Base-by-base conservation (phyloP, 768 basidiomycete species). In the button mushroom (Agaricus bisporus) region DNA sequence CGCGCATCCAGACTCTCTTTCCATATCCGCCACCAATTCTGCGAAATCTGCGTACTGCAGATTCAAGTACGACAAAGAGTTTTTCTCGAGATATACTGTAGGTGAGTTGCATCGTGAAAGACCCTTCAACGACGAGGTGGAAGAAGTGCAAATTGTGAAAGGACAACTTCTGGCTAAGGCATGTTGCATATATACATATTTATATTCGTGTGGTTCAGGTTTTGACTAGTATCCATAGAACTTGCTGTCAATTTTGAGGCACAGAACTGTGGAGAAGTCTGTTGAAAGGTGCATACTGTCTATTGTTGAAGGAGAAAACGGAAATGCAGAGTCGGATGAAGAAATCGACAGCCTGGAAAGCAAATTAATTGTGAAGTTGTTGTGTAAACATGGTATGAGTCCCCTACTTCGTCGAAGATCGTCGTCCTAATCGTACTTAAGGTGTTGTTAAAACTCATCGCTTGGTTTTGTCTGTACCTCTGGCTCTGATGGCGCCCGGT, bases 381-480 rank as follows among this genome's bases (percentile, higher is more conserved):
- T 88, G 60, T 93, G 91, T 66, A 91, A 92, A 72, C 86, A 91
- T 59, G 91, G 90, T 88, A 64, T 58, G 70, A 14, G 26, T 4
- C 32, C 14, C 15, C 7, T 20, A 7, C 35, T 43, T 9, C 47
- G 9, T 25, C 18, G 44, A 15, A 37, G 2, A 18, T 41, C 37
- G 5, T 39, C 10, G 22, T 22, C 36, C 53, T 49, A 56, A 56
- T 48, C 20, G 37, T 12, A 18, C 0, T n/a, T n/a, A 49, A 92
- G 90, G 88, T 41, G 83, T 92, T 50, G 69, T 87, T 11, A 92
- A 91, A 69, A 93, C 91, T 0, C 91, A 93, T 68, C 79, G 83
- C 15, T 69, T 92, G 9, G 72, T 82, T 15, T 69, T 92, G 15
- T 72, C 80, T 44, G 73, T 78, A 2, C 78, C 82, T 35, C 76